Conservation (phyloP, 2,329 filamentous ascomycete species). For the Hypoxylon sp. region DNA sequence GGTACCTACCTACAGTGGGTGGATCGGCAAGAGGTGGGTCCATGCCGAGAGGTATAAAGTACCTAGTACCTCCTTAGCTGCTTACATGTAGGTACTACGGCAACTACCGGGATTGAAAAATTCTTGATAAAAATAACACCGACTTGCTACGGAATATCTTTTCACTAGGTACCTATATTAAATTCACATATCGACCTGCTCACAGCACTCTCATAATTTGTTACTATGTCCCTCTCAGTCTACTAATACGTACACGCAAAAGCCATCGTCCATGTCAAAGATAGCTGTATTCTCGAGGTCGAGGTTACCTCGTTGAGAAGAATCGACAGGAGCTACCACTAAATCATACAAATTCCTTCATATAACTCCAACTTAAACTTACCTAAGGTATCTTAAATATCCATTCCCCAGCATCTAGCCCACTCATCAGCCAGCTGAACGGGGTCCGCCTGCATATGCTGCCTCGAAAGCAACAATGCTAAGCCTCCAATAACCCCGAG, state of each 20-base stretch:
- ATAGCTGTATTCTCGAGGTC: constrained; percentile 29
- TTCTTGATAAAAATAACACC: no score
- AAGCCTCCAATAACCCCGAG: constrained; percentile 80
- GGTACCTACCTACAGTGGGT: no score
- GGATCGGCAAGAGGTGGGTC: no score
- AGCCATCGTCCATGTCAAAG: constrained; percentile 13
- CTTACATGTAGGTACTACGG: no score
- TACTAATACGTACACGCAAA: not conserved
- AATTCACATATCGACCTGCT: no score
- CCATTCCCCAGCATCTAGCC: constrained; percentile 46
- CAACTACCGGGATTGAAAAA: no score
- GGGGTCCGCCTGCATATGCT: constrained; percentile 54
- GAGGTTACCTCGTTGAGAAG: constrained; percentile 24
- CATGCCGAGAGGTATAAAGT: no score
- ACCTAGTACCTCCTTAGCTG: no score
- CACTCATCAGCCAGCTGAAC: constrained; percentile 48
- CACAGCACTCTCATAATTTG: no score
- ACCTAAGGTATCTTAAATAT: constrained; percentile 41
- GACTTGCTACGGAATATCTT: no score
- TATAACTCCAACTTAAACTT: constrained; percentile 14
- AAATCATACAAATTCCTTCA: constrained; percentile 12
- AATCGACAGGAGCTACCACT: constrained; percentile 4
- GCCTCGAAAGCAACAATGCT: constrained; percentile 68
- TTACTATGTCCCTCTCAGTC: not conserved
- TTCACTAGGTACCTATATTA: no score